phyloP scores from a whole-genome alignment of 176 grass and related monocot species.

The Juncus effusus region DNA sequence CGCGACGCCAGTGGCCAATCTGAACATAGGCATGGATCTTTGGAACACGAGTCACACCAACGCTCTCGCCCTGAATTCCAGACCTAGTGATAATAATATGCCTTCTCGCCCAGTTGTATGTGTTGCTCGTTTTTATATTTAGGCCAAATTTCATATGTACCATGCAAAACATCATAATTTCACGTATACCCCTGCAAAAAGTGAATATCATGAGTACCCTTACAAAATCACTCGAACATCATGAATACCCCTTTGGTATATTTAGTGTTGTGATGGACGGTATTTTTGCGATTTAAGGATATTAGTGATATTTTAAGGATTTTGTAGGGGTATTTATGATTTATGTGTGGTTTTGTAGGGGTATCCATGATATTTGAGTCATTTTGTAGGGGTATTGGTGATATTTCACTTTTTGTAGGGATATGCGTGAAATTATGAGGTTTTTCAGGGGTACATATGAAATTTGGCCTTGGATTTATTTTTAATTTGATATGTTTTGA shows the following conservation, averaged over 20 bases:
- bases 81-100: conserved; percentile 25
- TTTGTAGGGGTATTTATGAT: too few species aligned
- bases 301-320: not conserved
- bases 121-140: not conserved
- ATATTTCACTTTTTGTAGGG: too few species aligned
- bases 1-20: conserved; percentile 51
- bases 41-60: conserved; percentile 60
- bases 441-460: too few species aligned
- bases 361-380: too few species aligned
- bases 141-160: not conserved
- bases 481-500: conserved; percentile 7
- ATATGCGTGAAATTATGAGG: too few species aligned
- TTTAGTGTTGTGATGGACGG: too few species aligned
- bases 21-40: conserved; percentile 83
- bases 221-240: too few species aligned
- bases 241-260: not conserved
- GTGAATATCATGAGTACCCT: too few species aligned
- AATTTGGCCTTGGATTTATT: not conserved
- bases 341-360: too few species aligned
- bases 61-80: conserved; percentile 36
- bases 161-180: not conserved
- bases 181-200: too few species aligned
- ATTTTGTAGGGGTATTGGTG: too few species aligned
- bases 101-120: not conserved
- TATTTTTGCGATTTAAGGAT: not conserved